Conservation (phyloP, 1,284 basidiomycete genomes). For the Leccinum pachyderme region DNA sequence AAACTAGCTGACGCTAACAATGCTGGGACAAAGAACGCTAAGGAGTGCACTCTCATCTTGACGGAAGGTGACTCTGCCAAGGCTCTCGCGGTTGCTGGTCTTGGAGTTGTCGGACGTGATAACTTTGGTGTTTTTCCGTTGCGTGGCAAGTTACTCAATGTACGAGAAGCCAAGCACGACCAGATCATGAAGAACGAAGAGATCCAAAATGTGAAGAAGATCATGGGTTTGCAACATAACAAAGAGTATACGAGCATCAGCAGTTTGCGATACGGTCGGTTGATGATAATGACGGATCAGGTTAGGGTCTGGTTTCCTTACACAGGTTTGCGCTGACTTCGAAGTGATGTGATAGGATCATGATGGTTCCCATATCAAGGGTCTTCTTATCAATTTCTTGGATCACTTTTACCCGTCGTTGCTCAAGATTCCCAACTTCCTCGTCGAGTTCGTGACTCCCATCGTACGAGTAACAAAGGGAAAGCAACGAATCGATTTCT, state of each 20-base stretch:
- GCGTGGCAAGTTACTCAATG: constrained; percentile 96
- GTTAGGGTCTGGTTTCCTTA: constrained; percentile 39
- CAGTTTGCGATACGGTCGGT: constrained; percentile 86
- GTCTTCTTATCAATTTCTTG: constrained; percentile 96
- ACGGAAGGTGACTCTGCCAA: constrained; percentile 99
- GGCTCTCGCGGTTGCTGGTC: constrained; percentile 91
- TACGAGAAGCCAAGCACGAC: constrained; percentile 94
- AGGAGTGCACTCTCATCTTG: constrained; percentile 91
- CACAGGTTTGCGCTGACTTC: constrained; percentile 10
- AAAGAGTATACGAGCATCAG: constrained; percentile 78
- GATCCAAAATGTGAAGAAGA: constrained; percentile 97
- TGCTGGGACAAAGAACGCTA: constrained; percentile 82
- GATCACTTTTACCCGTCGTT: constrained; percentile 98
- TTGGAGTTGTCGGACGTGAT: constrained; percentile 94
- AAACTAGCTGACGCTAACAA: constrained; percentile 99
- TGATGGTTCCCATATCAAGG: constrained; percentile 99
- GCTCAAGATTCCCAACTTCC: constrained; percentile 87
- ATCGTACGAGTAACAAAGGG: constrained; percentile 94
- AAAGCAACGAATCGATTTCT: constrained; percentile 84
- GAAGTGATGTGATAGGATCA: constrained; percentile 70
- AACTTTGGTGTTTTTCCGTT: constrained; percentile 98
- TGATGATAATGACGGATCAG: constrained; percentile 99
- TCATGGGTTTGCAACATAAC: constrained; percentile 93
- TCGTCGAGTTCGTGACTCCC: constrained; percentile 98
- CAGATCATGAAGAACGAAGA: constrained; percentile 99